These are phyloP conservation scores for Monosporascus sp. DNA, from an alignment of 2,329 filamentous ascomycete species.

Conservation along the genomic window DNA sequence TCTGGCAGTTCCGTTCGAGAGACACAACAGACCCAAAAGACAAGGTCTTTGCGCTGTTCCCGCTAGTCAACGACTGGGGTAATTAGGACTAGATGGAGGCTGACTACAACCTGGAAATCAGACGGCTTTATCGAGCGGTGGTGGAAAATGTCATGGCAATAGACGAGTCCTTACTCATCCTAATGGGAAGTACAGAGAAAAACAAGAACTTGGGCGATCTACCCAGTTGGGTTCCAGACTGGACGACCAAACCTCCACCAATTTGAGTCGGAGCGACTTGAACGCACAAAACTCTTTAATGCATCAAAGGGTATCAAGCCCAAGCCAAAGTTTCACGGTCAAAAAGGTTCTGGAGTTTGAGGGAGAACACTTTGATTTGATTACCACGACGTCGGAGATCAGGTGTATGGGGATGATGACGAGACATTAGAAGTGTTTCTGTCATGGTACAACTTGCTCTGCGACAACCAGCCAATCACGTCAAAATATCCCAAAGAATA, in stretches of 20 bases:
- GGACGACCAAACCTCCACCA: background rate
- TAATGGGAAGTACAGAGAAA: background rate
- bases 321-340: background rate
- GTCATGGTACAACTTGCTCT: background rate
- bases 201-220: background rate
- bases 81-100: background rate
- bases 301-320: background rate
- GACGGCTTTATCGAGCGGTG: background rate
- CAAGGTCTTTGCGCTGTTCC: background rate
- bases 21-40: background rate
- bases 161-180: background rate
- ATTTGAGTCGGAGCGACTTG: background rate
- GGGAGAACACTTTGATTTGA: background rate
- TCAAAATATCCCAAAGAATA: background rate
- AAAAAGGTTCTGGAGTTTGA: background rate
- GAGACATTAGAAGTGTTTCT: background rate
- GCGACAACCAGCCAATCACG: background rate
- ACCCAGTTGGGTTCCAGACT: background rate
- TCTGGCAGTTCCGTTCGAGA: background rate
- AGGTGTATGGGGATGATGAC: background rate
- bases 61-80: background rate
- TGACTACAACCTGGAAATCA: background rate
- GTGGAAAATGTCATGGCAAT: background rate
- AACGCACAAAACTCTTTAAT: background rate
- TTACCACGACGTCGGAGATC: background rate